Base-by-base conservation (phyloP, 352 stramenopile species). In the Globisporangium alternatum region DNA sequence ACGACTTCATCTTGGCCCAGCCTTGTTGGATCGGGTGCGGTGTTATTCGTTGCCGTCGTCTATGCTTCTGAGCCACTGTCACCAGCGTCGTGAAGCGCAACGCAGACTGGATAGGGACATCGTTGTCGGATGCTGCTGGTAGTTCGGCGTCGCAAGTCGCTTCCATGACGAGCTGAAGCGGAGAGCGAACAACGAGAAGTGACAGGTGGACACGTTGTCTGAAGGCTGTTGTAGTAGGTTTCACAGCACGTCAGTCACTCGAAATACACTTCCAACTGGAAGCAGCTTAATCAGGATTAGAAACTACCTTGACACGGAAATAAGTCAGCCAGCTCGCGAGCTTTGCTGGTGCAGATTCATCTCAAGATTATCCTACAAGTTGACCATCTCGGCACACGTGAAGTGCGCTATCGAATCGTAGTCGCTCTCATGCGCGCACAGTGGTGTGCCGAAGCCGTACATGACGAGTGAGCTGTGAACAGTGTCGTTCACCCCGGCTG, bases 371-470 rank as follows among this genome's bases (percentile, higher is more conserved):
- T 28, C 25, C 25, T 28, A 17, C 48, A 22, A 39, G 25, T 55
- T 39, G 21, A 39, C 48, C 48, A 55, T 15, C 3, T 55, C 48
- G 3, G 13, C 48, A 15, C 48, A 55, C 15, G 48, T 37, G 15
- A 61, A 7, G 21, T 45, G n/a, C 22, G 15, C 21, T 9, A 12
- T 59, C 53, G 6, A 28, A 39, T 15, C 39, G 41, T 0, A 53
- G 1, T 28, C 37, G 37, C 21, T 28, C 10, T 31, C 17, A 21
- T n/a, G 31, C 12, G 25, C 25, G 41, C 56, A 62, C 8, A 62
- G 25, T 1, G 56, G 56, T 12, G 56, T 52, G 22, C 41, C 41
- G 25, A 44, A 62, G 21, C 35, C 56, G 17, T 51, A 62, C 22
- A 62, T 35, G 6, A 22, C 39, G 15, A 62, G 19, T n/a, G 8